Conservation (phyloP, 2,329 filamentous ascomycete genomes). For the Chrysosphaeria jannelii region DNA sequence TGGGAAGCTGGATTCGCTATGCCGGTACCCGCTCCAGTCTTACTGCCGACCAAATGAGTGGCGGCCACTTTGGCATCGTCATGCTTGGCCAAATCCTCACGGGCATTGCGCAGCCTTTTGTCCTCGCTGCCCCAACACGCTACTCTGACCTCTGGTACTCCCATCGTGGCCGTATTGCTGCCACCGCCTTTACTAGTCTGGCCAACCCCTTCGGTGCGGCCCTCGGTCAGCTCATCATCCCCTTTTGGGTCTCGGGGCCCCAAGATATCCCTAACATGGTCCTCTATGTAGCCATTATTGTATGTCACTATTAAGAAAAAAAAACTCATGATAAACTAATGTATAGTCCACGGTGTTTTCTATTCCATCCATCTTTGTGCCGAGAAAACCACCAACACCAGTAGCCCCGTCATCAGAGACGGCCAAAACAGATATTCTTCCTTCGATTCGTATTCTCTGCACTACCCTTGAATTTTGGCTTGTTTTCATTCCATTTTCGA, state of each 20-base stretch:
- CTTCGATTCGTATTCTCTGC: constrained; percentile 21
- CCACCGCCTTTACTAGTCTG: constrained; percentile 58
- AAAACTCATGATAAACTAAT: not conserved
- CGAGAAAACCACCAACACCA: constrained; percentile 45
- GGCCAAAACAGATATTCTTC: constrained; percentile 20
- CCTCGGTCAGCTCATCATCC: constrained; percentile 61
- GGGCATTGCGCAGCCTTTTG: constrained; percentile 74
- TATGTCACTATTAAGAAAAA: constrained; percentile 13
- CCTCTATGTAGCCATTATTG: constrained; percentile 57
- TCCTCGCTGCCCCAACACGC: constrained; percentile 60
- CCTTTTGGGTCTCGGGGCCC: constrained; percentile 35
- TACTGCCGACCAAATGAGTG: constrained; percentile 1
- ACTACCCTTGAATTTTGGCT: constrained; percentile 47
- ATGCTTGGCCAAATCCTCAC: constrained; percentile 83
- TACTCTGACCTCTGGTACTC: constrained; percentile 95
- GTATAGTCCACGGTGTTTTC: constrained; percentile 25
- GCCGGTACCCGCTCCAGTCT: constrained; percentile 23
- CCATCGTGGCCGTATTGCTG: constrained; percentile 49
- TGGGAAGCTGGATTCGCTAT: constrained; percentile 81
- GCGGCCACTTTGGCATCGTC: constrained; percentile 40
- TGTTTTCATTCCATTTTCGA: constrained; percentile 46
- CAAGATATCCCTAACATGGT: constrained; percentile 51
- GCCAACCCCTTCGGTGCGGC: constrained; percentile 81
- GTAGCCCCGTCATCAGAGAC: constrained; percentile 34
- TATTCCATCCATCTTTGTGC: constrained; percentile 58